Percentiles rank a stretch among this genome's conserved stretches.
These are phyloP conservation scores for Tetrastigma voinierianum DNA, from an alignment of 164 flowering plant species.

Conservation along the genomic window DNA sequence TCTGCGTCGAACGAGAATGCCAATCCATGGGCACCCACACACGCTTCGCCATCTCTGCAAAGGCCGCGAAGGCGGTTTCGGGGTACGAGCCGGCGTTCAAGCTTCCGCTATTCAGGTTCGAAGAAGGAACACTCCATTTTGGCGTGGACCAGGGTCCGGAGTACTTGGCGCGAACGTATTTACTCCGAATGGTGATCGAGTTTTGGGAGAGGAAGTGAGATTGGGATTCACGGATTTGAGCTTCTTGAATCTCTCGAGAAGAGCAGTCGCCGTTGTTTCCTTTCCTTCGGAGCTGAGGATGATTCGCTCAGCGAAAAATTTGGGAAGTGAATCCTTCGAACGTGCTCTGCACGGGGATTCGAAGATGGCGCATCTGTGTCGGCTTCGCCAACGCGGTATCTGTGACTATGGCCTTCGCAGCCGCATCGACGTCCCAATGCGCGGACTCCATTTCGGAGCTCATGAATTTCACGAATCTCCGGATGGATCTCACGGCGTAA, in stretches of 20 bases:
- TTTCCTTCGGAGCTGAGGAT: not conserved
- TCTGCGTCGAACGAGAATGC: conserved; percentile 52
- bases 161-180: conserved; percentile 57
- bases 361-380: conserved; percentile 45
- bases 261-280: not conserved
- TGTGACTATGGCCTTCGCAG: conserved; percentile 45
- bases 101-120: conserved; percentile 57
- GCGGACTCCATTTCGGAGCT: conserved; percentile 70
- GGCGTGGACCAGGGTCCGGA: conserved; percentile 59
- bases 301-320: conserved; percentile 30
- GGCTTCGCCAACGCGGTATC: conserved; percentile 28
- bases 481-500: conserved; percentile 45
- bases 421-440: conserved; percentile 66
- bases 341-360: conserved; percentile 63
- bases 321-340: conserved; percentile 59
- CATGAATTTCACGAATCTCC: conserved; percentile 62
- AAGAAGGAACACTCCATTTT: conserved; percentile 79
- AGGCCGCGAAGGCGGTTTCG: conserved; percentile 50
- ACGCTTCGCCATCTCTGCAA: conserved; percentile 70
- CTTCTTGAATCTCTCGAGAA: conserved; percentile 49
- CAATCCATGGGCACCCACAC: conserved; percentile 64
- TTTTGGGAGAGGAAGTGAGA: conserved; percentile 34
- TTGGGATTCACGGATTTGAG: conserved; percentile 40
- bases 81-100: conserved; percentile 56
- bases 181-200: conserved; percentile 48